A percentile compares a stretch with the other conserved stretches of the same genome.
Evolutionary conservation across 306 rosid species (phyloP).

Genomic region (Pyrus bretschneideri): DNA sequence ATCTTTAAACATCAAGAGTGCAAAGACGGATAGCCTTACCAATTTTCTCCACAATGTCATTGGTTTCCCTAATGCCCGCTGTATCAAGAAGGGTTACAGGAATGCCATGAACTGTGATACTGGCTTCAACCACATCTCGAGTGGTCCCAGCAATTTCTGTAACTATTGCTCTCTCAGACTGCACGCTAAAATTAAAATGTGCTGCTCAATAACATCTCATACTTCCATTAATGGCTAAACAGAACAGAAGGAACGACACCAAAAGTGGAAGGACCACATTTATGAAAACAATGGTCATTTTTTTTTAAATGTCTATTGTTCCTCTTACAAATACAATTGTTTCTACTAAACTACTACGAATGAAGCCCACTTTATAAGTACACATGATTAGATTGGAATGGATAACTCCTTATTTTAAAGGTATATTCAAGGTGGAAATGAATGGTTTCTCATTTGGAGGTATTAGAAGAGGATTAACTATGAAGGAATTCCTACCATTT

Average conservation of each 20-base stretch:
- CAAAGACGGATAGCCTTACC: constrained; percentile 42
- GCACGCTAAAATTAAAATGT: constrained; percentile 62
- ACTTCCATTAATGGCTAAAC: background rate
- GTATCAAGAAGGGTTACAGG: constrained; percentile 96
- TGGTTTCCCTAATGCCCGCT: constrained; percentile 93
- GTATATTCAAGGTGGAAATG: background rate
- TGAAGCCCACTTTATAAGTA: too few relatives aligned
- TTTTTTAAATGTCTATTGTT: background rate
- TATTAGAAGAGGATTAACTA: background rate
- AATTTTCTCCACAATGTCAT: constrained; percentile 89
- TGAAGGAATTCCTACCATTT: background rate
- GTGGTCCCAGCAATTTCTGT: constrained; percentile 98
- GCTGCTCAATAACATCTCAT: constrained; percentile 40
- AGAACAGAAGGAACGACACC: background rate
- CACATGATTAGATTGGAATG: background rate
- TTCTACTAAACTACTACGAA: background rate
- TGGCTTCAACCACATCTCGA: constrained; percentile 91
- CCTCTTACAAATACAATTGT: background rate
- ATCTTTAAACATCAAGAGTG: background rate
- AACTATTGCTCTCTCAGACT: constrained; percentile 99
- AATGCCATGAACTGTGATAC: constrained; percentile 65
- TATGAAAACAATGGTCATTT: background rate
- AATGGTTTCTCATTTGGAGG: background rate
- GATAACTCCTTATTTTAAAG: background rate
- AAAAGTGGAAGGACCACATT: background rate